phyloP scores from a whole-genome alignment of 768 basidiomycete genomes.

The Mycena rosella region DNA sequence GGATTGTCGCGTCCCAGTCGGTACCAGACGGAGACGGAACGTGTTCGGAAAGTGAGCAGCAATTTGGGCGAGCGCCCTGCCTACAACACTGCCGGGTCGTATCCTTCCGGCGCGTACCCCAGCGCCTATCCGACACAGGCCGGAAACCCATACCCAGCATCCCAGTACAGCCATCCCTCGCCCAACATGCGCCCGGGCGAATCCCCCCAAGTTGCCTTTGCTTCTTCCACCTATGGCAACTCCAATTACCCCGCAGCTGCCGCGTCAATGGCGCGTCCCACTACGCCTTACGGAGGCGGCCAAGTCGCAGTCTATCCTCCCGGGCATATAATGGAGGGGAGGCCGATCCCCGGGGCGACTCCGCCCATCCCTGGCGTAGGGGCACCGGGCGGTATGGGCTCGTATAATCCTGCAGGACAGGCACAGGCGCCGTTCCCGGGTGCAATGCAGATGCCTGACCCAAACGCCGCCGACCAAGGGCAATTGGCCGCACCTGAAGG shows the following conservation, averaged over 20 bases:
- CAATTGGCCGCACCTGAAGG: slow-evolving; percentile 76
- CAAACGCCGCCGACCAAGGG: slow-evolving; percentile 49
- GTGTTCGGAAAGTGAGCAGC: slow-evolving; percentile 54
- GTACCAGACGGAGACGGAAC: slow-evolving; percentile 59
- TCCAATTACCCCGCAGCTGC: slow-evolving; percentile 52
- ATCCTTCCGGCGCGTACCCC: slow-evolving; percentile 37
- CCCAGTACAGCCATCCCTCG: slow-evolving; percentile 52
- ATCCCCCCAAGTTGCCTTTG: slow-evolving; percentile 51
- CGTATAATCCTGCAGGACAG: slow-evolving; percentile 37
- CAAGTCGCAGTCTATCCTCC: slow-evolving; percentile 60
- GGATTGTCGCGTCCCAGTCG: slow-evolving; percentile 56
- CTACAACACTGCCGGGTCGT: slow-evolving; percentile 49
- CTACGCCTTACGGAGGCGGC: slow-evolving; percentile 56
- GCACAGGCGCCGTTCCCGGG: slow-evolving; percentile 36
- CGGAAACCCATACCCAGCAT: slow-evolving; percentile 36
- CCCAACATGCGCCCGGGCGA: slow-evolving; percentile 66
- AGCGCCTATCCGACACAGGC: slow-evolving; percentile 37
- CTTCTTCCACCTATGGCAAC: slow-evolving; percentile 50
- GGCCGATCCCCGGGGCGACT: slow-evolving; percentile 57
- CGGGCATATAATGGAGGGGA: slow-evolving; percentile 70
- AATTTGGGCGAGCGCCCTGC: slow-evolving; percentile 49
- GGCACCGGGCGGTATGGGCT: slow-evolving; percentile 5
- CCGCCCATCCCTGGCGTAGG: slow-evolving; percentile 52
- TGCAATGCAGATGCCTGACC: slow-evolving; percentile 44
- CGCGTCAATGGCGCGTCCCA: slow-evolving; percentile 53